These are phyloP conservation scores for Cordyceps farinosa DNA, from an alignment of 2,329 filamentous ascomycete species.

Conservation along the genomic window DNA sequence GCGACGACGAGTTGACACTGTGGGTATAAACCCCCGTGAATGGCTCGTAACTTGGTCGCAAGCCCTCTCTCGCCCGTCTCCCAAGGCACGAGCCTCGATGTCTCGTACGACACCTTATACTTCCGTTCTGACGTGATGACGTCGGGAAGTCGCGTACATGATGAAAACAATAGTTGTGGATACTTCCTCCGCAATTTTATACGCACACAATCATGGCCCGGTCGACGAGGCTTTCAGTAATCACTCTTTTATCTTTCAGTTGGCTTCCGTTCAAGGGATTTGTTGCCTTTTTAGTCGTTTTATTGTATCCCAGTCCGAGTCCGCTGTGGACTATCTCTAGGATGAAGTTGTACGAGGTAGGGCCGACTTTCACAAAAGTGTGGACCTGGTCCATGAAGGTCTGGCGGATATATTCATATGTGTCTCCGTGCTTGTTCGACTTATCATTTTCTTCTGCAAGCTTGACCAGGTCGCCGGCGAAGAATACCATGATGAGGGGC, in stretches of 20 bases:
- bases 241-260: not conserved
- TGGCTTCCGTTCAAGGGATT: not conserved
- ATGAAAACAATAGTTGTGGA: not conserved
- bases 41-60: not conserved
- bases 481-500: not conserved
- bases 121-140: not conserved
- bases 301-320: not conserved
- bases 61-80: not conserved
- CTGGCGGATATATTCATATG: not conserved
- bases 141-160: not conserved
- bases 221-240: not conserved
- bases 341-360: not conserved
- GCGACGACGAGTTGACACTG: not conserved
- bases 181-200: not conserved
- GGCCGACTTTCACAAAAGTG: not conserved
- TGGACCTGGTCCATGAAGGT: not conserved
- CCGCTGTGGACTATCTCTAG: not conserved
- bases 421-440: too few species aligned
- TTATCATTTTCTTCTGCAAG: not conserved
- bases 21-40: not conserved
- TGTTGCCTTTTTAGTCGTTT: not conserved
- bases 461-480: not conserved
- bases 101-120: not conserved
- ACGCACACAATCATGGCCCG: not conserved
- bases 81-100: too few species aligned